These are phyloP conservation scores for Solanum corneliomulleri DNA, from an alignment of 257 asterid genomes.

Conservation along the genomic window DNA sequence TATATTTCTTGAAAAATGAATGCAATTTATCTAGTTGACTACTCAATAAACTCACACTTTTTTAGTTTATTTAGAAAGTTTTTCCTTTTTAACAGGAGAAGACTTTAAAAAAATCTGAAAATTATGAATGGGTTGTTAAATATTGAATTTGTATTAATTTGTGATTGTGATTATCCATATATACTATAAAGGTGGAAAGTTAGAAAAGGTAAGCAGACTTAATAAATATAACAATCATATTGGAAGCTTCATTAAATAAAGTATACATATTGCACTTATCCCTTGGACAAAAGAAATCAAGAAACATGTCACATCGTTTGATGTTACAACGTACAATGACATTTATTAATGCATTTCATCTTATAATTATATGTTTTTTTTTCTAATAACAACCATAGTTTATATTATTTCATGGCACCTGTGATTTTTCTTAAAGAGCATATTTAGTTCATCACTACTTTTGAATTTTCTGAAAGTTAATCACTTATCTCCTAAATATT, in stretches of 20 bases:
- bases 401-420: no score
- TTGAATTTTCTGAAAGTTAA: background rate
- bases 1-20: background rate
- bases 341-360: background rate
- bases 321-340: no score
- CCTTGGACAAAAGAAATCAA: background rate
- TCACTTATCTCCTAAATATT: background rate
- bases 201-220: background rate
- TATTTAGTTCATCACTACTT: background rate
- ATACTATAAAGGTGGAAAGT: background rate
- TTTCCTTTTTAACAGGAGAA: background rate
- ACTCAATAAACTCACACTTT: background rate
- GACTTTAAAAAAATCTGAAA: background rate
- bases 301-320: background rate
- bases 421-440: no score
- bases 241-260: background rate
- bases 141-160: background rate
- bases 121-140: background rate
- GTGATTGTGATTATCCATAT: background rate
- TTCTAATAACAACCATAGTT: no score
- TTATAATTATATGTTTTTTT: no score
- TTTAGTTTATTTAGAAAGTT: background rate
- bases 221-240: background rate
- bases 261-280: background rate
- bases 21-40: background rate